Base-by-base conservation (phyloP, 2,329 filamentous ascomycete species). In the Alternaria atra region DNA sequence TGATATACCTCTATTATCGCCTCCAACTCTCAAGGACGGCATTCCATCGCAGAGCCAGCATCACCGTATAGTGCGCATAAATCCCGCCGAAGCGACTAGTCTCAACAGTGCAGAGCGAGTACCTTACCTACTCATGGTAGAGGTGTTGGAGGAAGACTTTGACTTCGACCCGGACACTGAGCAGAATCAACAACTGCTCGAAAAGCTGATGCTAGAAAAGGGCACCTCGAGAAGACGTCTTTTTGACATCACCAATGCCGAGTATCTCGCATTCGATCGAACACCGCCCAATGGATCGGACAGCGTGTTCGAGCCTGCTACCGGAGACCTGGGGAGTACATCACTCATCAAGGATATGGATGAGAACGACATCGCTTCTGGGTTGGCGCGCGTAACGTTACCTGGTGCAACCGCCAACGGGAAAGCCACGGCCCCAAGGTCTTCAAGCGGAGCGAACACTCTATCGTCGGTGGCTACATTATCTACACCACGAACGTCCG, bases 21-120 rank as follows among this genome's bases (percentile, higher is more conserved):
- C 92, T 15, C 90, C 91, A 0, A 89, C 89, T 0, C 79, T 94
- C 50, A 85, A 90, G 10, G 86, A 92, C 77, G 91, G 92, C 23
- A 86, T 87, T n/a, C 87, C 91, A 2, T 87, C 90, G 27, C 89
- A 88, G 73, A 94, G 91, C 72, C 87, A 87, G 55, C 92, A 95
- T 75, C 92, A 95, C 73, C 88, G 92, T 35, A 93, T 95, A 60
- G 91, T 95, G 46, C 87, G 92, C 37, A 84, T 95, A 51, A 95
- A 94, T 72, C 92, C 92, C 6, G 91, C 91, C 1, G 92, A 95
- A 78, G 90, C 92, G 6, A 94, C 92, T 0, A 92, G 94, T 55
- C 81, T 95, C 52, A 95, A 95, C 78, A 95, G 92, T 75, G 92
- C 92, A 5, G 91, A 95, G 76, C 91, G 93, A 74, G 92, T 95